phyloP scores from a whole-genome alignment of 202 grass and related monocot genomes.

The Musa balbisiana region DNA sequence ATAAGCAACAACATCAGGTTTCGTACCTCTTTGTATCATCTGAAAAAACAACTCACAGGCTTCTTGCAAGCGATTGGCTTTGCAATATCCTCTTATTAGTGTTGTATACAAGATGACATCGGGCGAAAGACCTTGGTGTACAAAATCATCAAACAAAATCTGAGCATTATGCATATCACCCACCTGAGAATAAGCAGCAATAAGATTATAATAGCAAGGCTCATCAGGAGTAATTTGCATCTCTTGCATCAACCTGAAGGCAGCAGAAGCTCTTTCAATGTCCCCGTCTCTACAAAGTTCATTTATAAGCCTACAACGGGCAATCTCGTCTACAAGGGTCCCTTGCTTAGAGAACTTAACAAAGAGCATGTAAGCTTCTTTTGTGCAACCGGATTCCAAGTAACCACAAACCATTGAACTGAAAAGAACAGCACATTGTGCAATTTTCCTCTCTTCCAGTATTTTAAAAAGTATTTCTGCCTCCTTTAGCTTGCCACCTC shows the following conservation, averaged over 20 bases:
- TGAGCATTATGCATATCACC: constrained; percentile 38
- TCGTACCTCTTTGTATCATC: constrained; percentile 42
- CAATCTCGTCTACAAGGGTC: constrained; percentile 43
- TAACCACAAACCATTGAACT: constrained; percentile 86
- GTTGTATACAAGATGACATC: constrained; percentile 58
- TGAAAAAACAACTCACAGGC: constrained; percentile 38
- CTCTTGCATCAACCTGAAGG: constrained; percentile 51
- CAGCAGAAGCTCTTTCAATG: constrained; percentile 40
- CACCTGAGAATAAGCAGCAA: constrained; percentile 44
- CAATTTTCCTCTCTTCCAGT: constrained; percentile 50
- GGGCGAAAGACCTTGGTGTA: constrained; percentile 33
- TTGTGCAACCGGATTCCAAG: constrained; percentile 42
- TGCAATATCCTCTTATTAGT: constrained; percentile 67
- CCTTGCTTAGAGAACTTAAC: constrained; percentile 47
- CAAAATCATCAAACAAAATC: constrained; percentile 51
- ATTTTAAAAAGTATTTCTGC: constrained; percentile 58
- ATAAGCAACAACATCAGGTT: constrained; percentile 69
- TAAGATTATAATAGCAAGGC: constrained; percentile 51
- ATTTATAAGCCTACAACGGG: constrained; percentile 37
- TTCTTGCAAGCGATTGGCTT: constrained; percentile 30
- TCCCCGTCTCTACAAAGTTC: constrained; percentile 50
- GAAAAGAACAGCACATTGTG: constrained; percentile 36
- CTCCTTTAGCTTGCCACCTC: constrained; percentile 47
- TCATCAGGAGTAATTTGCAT: constrained; percentile 44
- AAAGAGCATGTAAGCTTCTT: constrained; percentile 51